phyloP scores from a whole-genome alignment of 2,329 filamentous ascomycete genomes.

The Aureobasidium sp. region DNA sequence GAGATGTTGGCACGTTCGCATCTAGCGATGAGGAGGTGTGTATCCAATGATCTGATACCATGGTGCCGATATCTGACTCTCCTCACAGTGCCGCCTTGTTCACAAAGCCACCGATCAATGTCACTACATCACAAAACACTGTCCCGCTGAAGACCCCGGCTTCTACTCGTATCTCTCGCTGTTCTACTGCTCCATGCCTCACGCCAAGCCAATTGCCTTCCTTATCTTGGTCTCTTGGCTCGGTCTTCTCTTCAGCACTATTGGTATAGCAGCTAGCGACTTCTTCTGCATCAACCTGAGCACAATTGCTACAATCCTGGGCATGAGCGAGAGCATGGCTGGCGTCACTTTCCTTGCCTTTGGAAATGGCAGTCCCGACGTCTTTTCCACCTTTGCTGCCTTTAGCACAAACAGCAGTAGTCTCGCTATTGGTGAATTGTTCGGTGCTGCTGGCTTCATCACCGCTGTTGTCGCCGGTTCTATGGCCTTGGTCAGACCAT shows the following conservation, averaged over 20 bases:
- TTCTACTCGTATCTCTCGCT: conserved; percentile 80
- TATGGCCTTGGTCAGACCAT: conserved; percentile 94
- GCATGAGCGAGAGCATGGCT: conserved; percentile 91
- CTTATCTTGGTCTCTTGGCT: conserved; percentile 73
- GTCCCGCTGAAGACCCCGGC: conserved; percentile 81
- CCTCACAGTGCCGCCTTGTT: conserved; percentile 64
- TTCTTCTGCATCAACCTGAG: conserved; percentile 97
- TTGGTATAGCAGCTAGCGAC: conserved; percentile 94
- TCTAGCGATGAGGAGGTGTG: conserved; percentile 32
- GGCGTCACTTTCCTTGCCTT: conserved; percentile 96
- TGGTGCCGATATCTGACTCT: not conserved
- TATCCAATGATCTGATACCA: not conserved
- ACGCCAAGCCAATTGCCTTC: conserved; percentile 71
- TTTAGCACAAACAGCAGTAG: conserved; percentile 97
- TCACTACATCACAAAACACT: conserved; percentile 74
- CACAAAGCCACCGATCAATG: conserved; percentile 70
- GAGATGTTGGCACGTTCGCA: conserved; percentile 6
- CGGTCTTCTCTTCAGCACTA: conserved; percentile 85
- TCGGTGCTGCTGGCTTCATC: conserved; percentile 93
- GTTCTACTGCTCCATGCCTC: conserved; percentile 75
- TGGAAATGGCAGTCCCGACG: conserved; percentile 94
- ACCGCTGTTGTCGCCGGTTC: conserved; percentile 92
- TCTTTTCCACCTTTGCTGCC: conserved; percentile 96
- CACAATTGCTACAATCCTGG: conserved; percentile 81
- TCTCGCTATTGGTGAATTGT: conserved; percentile 88